These are phyloP conservation scores for Drechslerella stenobrocha DNA, from an alignment of 2,329 filamentous ascomycete genomes.

Conservation along the genomic window DNA sequence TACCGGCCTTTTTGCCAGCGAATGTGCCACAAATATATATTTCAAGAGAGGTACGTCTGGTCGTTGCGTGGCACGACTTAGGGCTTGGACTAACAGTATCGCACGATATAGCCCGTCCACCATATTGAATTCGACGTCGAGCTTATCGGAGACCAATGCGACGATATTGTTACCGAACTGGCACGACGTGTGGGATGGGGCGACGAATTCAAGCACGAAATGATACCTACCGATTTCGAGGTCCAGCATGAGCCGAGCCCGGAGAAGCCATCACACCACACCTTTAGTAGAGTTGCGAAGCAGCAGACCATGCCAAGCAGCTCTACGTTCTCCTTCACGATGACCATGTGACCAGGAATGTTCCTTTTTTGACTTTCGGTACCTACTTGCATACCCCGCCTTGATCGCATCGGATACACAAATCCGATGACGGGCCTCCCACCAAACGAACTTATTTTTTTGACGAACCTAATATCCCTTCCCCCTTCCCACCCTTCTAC, in stretches of 20 bases:
- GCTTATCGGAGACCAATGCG: slow-evolving; percentile 83
- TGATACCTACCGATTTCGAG: slow-evolving; percentile 64
- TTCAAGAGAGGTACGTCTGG: slow-evolving; percentile 67
- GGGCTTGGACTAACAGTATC: slow-evolving; percentile 31
- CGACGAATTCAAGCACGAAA: slow-evolving; percentile 69
- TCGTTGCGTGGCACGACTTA: neutral
- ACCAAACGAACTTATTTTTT: too few species aligned
- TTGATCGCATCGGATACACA: neutral
- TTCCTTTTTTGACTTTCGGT: neutral
- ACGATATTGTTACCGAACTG: slow-evolving; percentile 84
- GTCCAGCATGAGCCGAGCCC: slow-evolving; percentile 31
- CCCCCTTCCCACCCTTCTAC: neutral
- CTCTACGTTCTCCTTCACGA: slow-evolving; percentile 44
- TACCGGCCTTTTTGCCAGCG: slow-evolving; percentile 77
- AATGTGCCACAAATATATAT: slow-evolving; percentile 88
- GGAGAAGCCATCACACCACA: slow-evolving; percentile 32
- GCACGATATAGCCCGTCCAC: slow-evolving; percentile 65
- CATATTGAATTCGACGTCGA: slow-evolving; percentile 97
- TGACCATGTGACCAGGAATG: slow-evolving; percentile 39
- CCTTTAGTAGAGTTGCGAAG: slow-evolving; percentile 26
- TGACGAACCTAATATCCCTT: too few species aligned
- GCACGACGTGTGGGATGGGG: slow-evolving; percentile 80
- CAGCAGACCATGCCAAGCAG: slow-evolving; percentile 34
- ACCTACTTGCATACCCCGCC: neutral
- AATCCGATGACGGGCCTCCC: too few species aligned